Evolutionary conservation across 805 yeast genomes (phyloP), one percentile per base, ranked within the genome.

Genomic region (Pichia ethanolica): DNA sequence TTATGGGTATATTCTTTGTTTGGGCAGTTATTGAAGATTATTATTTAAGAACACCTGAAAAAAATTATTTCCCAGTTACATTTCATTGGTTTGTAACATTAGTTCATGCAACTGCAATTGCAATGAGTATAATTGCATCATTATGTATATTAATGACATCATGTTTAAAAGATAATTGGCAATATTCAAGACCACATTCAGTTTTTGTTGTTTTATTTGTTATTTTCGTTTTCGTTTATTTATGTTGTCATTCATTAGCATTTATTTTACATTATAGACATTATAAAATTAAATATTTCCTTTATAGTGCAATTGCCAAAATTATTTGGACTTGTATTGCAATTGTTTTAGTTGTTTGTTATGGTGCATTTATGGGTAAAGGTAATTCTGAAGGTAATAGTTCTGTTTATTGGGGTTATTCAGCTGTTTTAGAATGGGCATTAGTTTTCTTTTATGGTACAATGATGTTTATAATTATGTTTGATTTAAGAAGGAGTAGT

Each of bases 371-470:
- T 39, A 56, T 58, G 62, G 49, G 50, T 20, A 36, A 42, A 28
- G 67, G 55, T 4, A 45, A 46, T 8, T 13, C 45, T 3, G 50
- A 50, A 10, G 64, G 65, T 27, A 57, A 56, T 27, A 46, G 49
- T 1, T 71, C 72, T 30, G 59, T 67, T 7, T 59, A 67, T 37
- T 70, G 75, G 54, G 76, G 75, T 4, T 69, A 74, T 34, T 73
- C 82, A 39, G 89, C 89, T 0, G 70, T 73, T 25, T 79, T 85
- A 61, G 98, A 91, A 67, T 91, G 98, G 98, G 62, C 82, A 4
- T 66, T 90, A 40, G 82, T 91, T n/a, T 90, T 82, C 66, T 82
- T 87, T 81, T 90, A 86, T 62, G 93, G 95, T 4, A 58, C 83
- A 35, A 71, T 86, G 52, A 77, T 83, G 55, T 60, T 83, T 5